These are phyloP conservation scores for Gymnopilus junonius DNA, from an alignment of 768 basidiomycete species.

Conservation along the genomic window DNA sequence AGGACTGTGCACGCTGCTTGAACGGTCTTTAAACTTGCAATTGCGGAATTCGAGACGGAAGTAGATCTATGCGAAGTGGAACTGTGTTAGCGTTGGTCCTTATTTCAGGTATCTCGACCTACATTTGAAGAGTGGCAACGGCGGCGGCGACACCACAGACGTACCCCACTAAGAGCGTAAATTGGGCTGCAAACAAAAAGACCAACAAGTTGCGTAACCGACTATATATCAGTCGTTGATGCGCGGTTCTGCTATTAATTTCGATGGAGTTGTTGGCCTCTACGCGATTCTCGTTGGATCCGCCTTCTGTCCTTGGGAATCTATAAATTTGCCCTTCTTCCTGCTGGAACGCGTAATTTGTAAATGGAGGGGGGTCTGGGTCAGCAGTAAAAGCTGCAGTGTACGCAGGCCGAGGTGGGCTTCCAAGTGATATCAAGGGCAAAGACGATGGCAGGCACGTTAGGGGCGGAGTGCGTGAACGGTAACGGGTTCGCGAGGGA, in stretches of 20 bases:
- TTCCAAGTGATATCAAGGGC: conserved; percentile 1
- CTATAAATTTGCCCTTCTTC: conserved; percentile 6
- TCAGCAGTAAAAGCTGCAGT: conserved; percentile 2
- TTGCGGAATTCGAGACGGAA: conserved; percentile 1
- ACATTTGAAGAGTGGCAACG: not conserved
- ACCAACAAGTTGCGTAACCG: conserved; percentile 21
- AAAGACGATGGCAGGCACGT: not conserved
- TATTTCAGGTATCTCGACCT: not conserved
- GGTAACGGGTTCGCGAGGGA: conserved; percentile 1
- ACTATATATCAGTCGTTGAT: conserved; percentile 9
- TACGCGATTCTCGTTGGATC: not conserved
- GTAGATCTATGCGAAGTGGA: not conserved
- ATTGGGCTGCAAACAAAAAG: conserved; percentile 22
- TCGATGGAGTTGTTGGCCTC: not conserved
- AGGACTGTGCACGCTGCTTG: conserved; percentile 26
- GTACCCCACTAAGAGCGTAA: conserved; percentile 18
- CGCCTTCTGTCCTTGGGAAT: not conserved
- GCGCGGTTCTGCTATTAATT: not conserved
- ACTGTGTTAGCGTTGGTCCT: not conserved
- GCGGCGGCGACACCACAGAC: conserved; percentile 13
- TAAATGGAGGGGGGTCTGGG: conserved; percentile 5
- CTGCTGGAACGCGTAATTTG: not conserved
- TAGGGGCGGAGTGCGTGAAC: conserved; percentile 5
- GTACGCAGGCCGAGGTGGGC: conserved; percentile 9
- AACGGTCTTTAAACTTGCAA: conserved; percentile 14